A percentile compares a stretch with the other conserved stretches of the same genome.
Evolutionary conservation across 176 grass and related monocot genomes (phyloP).

Genomic region (Oryza coarctata): DNA sequence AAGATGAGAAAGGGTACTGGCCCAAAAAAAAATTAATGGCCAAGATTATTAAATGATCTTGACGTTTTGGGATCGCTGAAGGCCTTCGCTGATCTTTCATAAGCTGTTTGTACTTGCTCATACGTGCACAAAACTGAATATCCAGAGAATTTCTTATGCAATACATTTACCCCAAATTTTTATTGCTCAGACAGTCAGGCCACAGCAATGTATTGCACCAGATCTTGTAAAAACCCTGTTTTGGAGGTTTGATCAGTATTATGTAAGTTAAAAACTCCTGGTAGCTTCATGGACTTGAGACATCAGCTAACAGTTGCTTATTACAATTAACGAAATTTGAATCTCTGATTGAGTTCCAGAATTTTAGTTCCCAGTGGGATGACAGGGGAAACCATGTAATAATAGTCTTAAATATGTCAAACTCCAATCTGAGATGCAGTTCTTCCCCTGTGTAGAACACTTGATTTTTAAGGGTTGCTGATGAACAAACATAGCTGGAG

Average conservation of each 20-base stretch:
- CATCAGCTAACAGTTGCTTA: not conserved
- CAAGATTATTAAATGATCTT: slow-evolving; percentile 22
- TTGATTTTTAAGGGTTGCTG: not conserved
- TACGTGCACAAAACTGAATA: not conserved
- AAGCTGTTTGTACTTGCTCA: not conserved
- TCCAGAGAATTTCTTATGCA: not conserved
- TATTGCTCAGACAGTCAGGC: not conserved
- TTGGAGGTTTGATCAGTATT: not conserved
- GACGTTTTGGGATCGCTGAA: not conserved
- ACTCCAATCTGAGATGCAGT: not conserved
- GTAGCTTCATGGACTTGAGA: not conserved
- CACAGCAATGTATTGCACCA: not conserved
- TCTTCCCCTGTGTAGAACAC: not conserved
- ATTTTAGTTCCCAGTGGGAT: not conserved
- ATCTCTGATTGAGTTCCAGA: slow-evolving; percentile 8
- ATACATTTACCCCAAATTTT: slow-evolving; percentile 11
- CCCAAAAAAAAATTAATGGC: not conserved
- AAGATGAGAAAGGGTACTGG: not conserved
- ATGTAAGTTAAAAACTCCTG: not conserved
- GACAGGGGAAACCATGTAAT: not conserved
- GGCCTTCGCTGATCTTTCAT: slow-evolving; percentile 28
- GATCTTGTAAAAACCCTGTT: not conserved
- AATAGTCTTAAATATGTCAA: slow-evolving; percentile 21
- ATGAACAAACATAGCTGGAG: not conserved
- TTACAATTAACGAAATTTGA: not conserved